Evolutionary conservation across 2,329 filamentous ascomycete genomes (phyloP).

Genomic region (Colletotrichum phormii): DNA sequence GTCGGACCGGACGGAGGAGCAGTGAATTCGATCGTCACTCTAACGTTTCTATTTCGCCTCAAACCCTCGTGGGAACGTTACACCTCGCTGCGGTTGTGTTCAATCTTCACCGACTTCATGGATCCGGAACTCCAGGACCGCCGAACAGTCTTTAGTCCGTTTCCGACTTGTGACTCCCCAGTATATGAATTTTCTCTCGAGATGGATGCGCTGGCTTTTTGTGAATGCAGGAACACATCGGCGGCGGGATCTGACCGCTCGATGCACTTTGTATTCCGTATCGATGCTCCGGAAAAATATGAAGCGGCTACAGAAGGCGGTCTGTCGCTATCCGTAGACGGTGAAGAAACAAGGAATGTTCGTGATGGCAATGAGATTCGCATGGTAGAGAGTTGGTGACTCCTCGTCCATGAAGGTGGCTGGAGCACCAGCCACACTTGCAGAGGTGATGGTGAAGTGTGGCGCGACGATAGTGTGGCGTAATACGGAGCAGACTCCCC

Average conservation of each 20-base stretch:
- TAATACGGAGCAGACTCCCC: not conserved
- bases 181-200: not conserved
- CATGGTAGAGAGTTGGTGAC: not conserved
- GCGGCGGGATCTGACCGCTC: slow-evolving; percentile 10
- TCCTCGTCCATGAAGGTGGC: too few relatives aligned
- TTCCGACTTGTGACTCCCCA: not conserved
- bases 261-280: not conserved
- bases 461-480: not conserved
- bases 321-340: not conserved
- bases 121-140: not conserved
- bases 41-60: not conserved
- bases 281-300: not conserved
- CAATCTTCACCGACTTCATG: slow-evolving; percentile 18
- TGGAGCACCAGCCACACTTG: not conserved
- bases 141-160: not conserved
- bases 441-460: not conserved
- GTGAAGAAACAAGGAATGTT: not conserved
- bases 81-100: slow-evolving; percentile 17
- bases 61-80: slow-evolving; percentile 18
- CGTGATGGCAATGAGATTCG: not conserved
- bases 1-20: not conserved
- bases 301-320: not conserved
- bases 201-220: not conserved
- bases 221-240: not conserved
- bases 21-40: not conserved